Evolutionary conservation across 768 basidiomycete species (phyloP).

Genomic region (Tricholoma matsutake): DNA sequence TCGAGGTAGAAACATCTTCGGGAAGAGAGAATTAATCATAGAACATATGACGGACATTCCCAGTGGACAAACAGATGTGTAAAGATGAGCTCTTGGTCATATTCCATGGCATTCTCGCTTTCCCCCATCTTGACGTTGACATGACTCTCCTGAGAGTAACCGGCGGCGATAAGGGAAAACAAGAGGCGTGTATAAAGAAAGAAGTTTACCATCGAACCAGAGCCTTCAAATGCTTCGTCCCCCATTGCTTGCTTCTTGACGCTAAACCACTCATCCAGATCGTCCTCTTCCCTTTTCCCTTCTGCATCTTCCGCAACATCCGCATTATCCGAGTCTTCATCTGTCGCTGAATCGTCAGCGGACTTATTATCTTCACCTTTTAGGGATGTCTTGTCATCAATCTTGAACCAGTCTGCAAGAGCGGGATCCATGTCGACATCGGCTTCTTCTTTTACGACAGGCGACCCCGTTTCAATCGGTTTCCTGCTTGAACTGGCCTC

Average conservation of each 20-base stretch:
- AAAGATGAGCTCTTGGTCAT: constrained; percentile 79
- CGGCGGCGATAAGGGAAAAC: neutral
- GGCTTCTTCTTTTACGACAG: constrained; percentile 16
- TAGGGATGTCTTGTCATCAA: constrained; percentile 35
- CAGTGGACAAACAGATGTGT: constrained; percentile 63
- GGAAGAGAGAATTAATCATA: constrained; percentile 4
- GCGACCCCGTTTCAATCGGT: neutral
- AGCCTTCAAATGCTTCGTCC: neutral
- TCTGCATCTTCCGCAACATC: constrained; percentile 40
- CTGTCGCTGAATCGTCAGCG: constrained; percentile 56
- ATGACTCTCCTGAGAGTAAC: neutral
- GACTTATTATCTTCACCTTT: constrained; percentile 24
- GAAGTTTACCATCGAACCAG: constrained; percentile 6
- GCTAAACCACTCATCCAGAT: constrained; percentile 40
- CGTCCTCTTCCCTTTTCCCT: constrained; percentile 26
- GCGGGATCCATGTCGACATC: constrained; percentile 41
- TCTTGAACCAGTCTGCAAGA: constrained; percentile 60
- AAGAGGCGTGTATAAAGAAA: neutral
- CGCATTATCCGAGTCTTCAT: constrained; percentile 67
- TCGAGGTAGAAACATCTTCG: constrained; percentile 87
- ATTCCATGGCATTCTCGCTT: constrained; percentile 61
- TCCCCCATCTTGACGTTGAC: constrained; percentile 69
- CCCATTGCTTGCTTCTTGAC: constrained; percentile 22
- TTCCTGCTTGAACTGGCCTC: constrained; percentile 6
- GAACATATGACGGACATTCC: neutral